Conservation (phyloP, 331 rosid species). For the Pyrus hybrid region DNA sequence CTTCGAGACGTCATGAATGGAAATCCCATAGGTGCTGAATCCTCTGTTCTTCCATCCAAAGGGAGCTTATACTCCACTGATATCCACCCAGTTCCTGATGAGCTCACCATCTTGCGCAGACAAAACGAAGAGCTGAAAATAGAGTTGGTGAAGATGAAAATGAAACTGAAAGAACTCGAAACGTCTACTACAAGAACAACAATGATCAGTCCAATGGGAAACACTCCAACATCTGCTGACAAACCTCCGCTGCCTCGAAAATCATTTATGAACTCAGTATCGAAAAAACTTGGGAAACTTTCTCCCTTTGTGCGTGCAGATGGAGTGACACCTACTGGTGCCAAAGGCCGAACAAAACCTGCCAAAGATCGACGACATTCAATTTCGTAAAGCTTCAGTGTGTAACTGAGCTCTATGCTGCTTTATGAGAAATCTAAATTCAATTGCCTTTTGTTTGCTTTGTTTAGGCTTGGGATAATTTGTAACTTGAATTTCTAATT, state of each 20-base stretch:
- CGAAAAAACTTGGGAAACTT: constrained; percentile 61
- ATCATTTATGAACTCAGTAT: constrained; percentile 59
- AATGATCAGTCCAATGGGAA: constrained; percentile 38
- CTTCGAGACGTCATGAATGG: constrained; percentile 78
- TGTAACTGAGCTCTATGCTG: neutral
- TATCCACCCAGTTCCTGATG: constrained; percentile 38
- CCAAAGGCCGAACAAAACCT: constrained; percentile 50
- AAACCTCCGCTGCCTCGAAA: constrained; percentile 74
- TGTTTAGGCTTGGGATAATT: constrained; percentile 18
- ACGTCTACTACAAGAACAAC: constrained; percentile 23
- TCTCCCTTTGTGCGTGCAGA: constrained; percentile 67
- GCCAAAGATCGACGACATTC: constrained; percentile 80
- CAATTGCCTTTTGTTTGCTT: constrained; percentile 12
- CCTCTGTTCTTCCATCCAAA: constrained; percentile 40
- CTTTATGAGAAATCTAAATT: constrained; percentile 7
- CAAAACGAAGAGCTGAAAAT: constrained; percentile 66
- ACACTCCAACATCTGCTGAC: constrained; percentile 33
- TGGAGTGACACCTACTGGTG: constrained; percentile 28
- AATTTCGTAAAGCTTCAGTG: constrained; percentile 44
- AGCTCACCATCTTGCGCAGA: constrained; percentile 49
- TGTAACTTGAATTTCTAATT: neutral
- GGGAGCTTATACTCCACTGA: constrained; percentile 43
- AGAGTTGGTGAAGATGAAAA: constrained; percentile 75
- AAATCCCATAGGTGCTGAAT: constrained; percentile 20
- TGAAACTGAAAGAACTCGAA: constrained; percentile 65